Evolutionary conservation across 768 basidiomycete species (phyloP), one percentile per base, ranked within the genome.

Genomic region (Infundibulicybe gibba): DNA sequence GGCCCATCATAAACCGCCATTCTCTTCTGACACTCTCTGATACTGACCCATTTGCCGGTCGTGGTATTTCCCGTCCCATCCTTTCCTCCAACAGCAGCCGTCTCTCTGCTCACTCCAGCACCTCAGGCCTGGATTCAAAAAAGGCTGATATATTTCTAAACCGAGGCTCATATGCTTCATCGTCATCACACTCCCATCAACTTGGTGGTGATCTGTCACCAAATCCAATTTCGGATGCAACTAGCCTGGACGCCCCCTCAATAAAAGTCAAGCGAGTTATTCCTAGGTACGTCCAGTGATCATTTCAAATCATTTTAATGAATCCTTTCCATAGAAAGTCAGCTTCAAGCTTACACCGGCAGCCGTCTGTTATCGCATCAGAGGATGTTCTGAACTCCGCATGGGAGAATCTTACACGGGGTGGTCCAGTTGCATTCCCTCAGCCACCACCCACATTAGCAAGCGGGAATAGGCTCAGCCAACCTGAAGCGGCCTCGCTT

Each of bases 21-120:
- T 85, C 85, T 2, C 63, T 86, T 46, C 58, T 85, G 44, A 83
- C 83, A 3, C 69, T 83, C 17, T 79, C 81, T 9, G 85, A 86
- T 54, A 49, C 68, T 6, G 83, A 86, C 65, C 84, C 84, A 5
- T 85, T 86, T 55, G 80, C 79, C 20, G 71, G 76, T 15, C 70
- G 71, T 38, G 68, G 70, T 37, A 67, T 77, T 32, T 59, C 76
- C 17, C 53, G 66, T 48, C 53, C 68, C 50, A 68, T 60, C 45
- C 73, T 58, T 58, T 63, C 60, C 63, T 54, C 62, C 38, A 76
- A 77, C 53, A 70, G 67, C 16, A 75, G 67, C 56, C 72, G 73
- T 47, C 65, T 79, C 21, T 82, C 82, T 17, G 72, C 68, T 12
- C 75, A 77, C 54, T 81, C 83, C 0, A 74, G 72, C 49, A 62